Percentiles rank a stretch among this genome's conserved stretches.
These are phyloP conservation scores for Colletotrichum gloeosporioides DNA, from an alignment of 2,329 filamentous ascomycete genomes.

Conservation along the genomic window DNA sequence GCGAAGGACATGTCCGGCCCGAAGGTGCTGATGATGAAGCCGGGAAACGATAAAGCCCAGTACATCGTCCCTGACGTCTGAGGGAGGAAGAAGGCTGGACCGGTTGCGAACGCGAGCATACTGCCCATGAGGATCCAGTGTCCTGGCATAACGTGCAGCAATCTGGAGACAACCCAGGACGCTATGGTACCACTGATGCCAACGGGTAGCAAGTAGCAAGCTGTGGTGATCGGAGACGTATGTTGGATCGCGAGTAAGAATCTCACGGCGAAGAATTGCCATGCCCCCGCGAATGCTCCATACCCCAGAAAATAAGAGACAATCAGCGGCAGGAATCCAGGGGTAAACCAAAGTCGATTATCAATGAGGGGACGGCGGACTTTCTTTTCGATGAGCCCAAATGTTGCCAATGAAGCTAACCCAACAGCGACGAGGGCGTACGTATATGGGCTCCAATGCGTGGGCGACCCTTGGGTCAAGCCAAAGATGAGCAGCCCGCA, in stretches of 20 bases:
- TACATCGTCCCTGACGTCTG: not conserved
- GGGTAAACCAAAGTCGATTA: not conserved
- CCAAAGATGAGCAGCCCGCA: not conserved
- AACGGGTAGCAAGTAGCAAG: not conserved
- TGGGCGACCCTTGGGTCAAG: not conserved
- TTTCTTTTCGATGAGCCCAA: not conserved
- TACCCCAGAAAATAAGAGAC: not conserved
- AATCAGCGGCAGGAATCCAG: not conserved
- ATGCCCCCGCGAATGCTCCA: not conserved
- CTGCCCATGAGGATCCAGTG: not conserved
- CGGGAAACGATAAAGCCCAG: not conserved
- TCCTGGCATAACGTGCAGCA: not conserved
- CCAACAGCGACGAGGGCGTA: not conserved
- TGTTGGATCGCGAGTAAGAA: not conserved
- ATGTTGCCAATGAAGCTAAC: accelerated
- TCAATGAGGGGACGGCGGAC: not conserved
- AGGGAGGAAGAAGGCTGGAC: not conserved
- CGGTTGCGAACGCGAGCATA: not conserved
- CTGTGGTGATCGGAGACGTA: not conserved
- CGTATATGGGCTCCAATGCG: not conserved
- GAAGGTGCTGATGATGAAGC: not conserved
- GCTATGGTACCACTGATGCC: not conserved
- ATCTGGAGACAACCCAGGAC: not conserved
- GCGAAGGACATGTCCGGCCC: not conserved
- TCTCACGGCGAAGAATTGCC: not conserved